Evolutionary conservation across 2,329 filamentous ascomycete species (phyloP).

Genomic region (Diaporthe sp.): DNA sequence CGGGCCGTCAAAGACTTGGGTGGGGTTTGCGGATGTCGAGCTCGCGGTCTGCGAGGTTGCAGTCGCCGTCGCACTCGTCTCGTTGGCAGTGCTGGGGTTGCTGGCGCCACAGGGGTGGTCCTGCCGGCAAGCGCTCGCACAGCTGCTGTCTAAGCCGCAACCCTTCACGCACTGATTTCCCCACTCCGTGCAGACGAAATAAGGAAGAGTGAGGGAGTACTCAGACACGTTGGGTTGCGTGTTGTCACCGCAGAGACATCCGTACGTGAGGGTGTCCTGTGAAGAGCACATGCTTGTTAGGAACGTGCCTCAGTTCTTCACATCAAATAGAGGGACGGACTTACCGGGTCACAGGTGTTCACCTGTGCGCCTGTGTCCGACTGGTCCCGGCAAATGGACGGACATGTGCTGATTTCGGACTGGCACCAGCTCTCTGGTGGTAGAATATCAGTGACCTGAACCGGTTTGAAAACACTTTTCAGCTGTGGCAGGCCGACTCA

Average conservation of each 20-base stretch:
- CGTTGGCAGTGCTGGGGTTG: slow-evolving; percentile 72
- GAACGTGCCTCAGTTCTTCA: background rate
- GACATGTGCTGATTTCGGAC: slow-evolving; percentile 75
- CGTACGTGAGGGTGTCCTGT: slow-evolving; percentile 74
- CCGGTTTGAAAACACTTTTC: background rate
- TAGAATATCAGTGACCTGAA: slow-evolving; percentile 37
- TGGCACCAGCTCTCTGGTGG: slow-evolving; percentile 74
- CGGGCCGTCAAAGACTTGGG: slow-evolving; percentile 55
- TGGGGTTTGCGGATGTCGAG: slow-evolving; percentile 48
- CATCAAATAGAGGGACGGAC: slow-evolving; percentile 44
- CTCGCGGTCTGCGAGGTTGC: slow-evolving; percentile 39
- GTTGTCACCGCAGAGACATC: slow-evolving; percentile 79
- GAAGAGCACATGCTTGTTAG: background rate
- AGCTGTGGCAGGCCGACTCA: slow-evolving; percentile 53
- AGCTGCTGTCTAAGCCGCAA: slow-evolving; percentile 71
- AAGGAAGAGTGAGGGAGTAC: slow-evolving; percentile 84
- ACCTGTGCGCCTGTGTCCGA: slow-evolving; percentile 64
- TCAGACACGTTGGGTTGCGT: slow-evolving; percentile 79
- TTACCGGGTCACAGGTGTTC: slow-evolving; percentile 79
- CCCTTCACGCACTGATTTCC: slow-evolving; percentile 75
- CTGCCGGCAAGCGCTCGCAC: slow-evolving; percentile 71
- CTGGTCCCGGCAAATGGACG: slow-evolving; percentile 78
- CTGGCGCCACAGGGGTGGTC: slow-evolving; percentile 82
- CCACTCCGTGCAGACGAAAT: slow-evolving; percentile 81
- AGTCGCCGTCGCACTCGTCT: slow-evolving; percentile 52